phyloP scores from a whole-genome alignment of 257 asterid genomes.

The Nicotiana sylvestris region DNA sequence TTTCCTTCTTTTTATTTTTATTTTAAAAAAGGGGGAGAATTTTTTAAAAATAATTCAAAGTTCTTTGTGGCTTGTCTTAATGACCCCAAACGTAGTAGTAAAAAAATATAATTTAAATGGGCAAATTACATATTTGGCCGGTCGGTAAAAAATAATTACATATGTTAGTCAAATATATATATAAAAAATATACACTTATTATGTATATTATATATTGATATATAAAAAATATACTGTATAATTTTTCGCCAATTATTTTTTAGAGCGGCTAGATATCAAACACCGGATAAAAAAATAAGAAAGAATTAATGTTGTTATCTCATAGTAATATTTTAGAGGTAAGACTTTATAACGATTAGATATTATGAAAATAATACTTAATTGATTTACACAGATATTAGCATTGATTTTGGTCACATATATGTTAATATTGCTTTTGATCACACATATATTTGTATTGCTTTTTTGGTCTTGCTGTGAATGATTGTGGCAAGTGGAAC shows the following conservation, averaged over 20 bases:
- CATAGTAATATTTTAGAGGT: neutral
- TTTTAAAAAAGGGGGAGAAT: too few species aligned
- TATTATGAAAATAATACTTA: neutral
- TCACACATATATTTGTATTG: conserved; percentile 12
- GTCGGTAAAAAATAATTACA: too few species aligned
- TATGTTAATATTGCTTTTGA: neutral
- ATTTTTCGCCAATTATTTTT: too few species aligned
- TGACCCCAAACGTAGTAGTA: neutral
- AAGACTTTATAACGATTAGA: neutral
- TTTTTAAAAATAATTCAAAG: neutral
- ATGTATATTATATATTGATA: too few species aligned
- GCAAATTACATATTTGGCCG: too few species aligned
- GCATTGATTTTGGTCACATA: neutral
- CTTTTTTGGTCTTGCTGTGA: neutral
- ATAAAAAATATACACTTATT: too few species aligned
- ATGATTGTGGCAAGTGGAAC: neutral
- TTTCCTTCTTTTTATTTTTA: neutral
- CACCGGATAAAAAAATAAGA: too few species aligned
- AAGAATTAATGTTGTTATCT: neutral
- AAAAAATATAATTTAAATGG: too few species aligned
- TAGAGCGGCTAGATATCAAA: too few species aligned
- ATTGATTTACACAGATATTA: too few species aligned
- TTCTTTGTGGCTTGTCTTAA: neutral
- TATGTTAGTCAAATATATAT: too few species aligned
- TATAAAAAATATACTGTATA: too few species aligned